phyloP scores from a whole-genome alignment of 78 protist genomes.

The Isochrysis galbana region DNA sequence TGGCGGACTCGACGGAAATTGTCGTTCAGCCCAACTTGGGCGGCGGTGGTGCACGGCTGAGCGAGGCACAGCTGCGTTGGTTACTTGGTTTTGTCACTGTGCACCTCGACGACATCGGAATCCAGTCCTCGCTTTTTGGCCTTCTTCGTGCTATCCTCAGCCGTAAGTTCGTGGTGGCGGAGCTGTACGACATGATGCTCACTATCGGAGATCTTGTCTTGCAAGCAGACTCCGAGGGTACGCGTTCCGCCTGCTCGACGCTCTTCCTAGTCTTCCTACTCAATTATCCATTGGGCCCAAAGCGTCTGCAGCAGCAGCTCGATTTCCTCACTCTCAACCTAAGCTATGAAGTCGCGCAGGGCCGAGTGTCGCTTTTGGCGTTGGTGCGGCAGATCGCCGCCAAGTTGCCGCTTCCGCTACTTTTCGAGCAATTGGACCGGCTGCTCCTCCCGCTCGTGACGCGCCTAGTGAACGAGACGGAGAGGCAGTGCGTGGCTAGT shows the following conservation, averaged over 20 bases:
- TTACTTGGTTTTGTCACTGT: not conserved
- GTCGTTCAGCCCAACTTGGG: too few species aligned
- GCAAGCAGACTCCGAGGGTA: not conserved
- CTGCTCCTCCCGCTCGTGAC: not conserved
- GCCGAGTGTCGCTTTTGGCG: not conserved
- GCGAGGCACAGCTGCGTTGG: not conserved
- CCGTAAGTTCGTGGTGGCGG: not conserved
- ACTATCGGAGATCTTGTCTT: not conserved
- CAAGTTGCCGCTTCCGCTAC: not conserved
- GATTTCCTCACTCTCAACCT: not conserved
- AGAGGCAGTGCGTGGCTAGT: not conserved
- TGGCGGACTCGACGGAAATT: not conserved
- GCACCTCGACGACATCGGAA: not conserved
- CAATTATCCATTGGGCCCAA: slow-evolving; percentile 16
- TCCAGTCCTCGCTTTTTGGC: not conserved
- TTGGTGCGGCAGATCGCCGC: not conserved
- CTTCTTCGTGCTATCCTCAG: not conserved
- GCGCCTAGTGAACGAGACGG: not conserved
- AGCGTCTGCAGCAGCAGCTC: slow-evolving; percentile 26
- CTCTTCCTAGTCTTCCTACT: slow-evolving; percentile 5
- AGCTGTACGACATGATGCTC: slow-evolving; percentile 13
- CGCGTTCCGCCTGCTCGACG: not conserved
- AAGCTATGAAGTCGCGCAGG: not conserved
- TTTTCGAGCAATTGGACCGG: not conserved
- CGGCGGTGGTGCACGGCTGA: not conserved